Base-by-base conservation (phyloP, 1,284 basidiomycete species). In the Apiotrichum brassicae region DNA sequence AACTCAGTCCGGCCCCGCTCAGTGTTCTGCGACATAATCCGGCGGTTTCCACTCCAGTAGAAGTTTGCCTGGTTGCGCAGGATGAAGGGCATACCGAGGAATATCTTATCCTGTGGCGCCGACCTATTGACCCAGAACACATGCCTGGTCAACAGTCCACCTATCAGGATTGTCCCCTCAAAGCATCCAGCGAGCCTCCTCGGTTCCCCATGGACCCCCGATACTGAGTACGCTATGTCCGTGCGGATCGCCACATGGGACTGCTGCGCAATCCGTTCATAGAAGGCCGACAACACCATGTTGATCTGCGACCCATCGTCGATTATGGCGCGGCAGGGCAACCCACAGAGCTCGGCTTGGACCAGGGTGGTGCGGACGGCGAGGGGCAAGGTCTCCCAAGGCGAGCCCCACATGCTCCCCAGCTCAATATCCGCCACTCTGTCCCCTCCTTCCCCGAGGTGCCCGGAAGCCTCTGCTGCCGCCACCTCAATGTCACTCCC, bases 81-180 rank as follows among this genome's bases (percentile, higher is more conserved):
- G 3, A 52, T 28, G 45, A 43, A 52, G 13, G 50, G 50, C 50
- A 52, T 52, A 7, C 50, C 50, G 4, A 52, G 22, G 34, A 43
- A 46, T 14, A 47, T 25, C 34, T 52, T 52, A 16, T 47, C 43
- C 8, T 42, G 16, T 5, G 26, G 33, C 2, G 30, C 34, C 2
- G 32, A 16, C 1, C 19, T 9, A 23, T 37, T 41, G 7, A 52
- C 50, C 50, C 50, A 52, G 33, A 52, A 52, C n/a, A 39, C 22
- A 16, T 52, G 50, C 12, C 20, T 4, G 2, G 50, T 47, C 16
- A 22, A 20, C 19, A 46, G 4, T 4, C 40, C 45, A 4, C 45
- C 33, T 3, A 47, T 12, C 2, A 24, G 7, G 4, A 52, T 7
- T 5, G 34, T 28, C 2, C 23, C 46, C 16, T 42, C 32, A n/a